These are phyloP conservation scores for Sequoia sempervirens DNA, from an alignment of 75 land plant genomes.

Conservation along the genomic window DNA sequence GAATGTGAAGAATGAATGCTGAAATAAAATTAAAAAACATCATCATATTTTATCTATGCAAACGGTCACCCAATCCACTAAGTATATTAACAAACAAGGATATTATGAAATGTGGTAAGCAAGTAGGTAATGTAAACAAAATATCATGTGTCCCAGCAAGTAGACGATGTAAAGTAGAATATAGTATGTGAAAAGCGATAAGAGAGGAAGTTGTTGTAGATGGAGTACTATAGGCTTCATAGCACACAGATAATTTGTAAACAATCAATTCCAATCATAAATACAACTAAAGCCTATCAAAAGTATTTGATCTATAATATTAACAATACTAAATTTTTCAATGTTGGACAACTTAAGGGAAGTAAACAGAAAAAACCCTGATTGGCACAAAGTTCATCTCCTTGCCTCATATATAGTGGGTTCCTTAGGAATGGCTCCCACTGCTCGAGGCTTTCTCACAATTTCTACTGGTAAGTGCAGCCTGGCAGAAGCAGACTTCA, in stretches of 20 bases:
- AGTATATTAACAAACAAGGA: not conserved
- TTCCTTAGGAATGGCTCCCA: constrained; percentile 42
- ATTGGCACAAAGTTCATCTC: not conserved
- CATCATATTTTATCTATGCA: not conserved
- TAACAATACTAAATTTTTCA: not conserved
- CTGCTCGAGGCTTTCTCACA: constrained; percentile 42
- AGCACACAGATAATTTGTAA: not conserved
- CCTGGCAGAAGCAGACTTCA: constrained; percentile 32
- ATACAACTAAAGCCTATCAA: not conserved
- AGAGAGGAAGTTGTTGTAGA: not conserved
- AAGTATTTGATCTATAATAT: not conserved
- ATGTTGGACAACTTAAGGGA: not conserved
- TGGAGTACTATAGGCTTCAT: constrained; percentile 1
- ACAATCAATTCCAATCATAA: not conserved
- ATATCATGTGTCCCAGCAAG: not conserved
- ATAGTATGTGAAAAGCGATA: not conserved
- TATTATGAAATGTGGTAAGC: not conserved
- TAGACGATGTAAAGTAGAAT: no score
- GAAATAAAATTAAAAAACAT: not conserved
- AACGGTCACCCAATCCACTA: not conserved
- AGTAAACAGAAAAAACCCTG: constrained; percentile 2
- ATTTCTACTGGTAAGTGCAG: constrained; percentile 30
- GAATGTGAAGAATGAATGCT: not conserved
- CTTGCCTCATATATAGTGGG: constrained; percentile 45
- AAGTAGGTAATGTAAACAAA: not conserved